Percentiles rank a stretch among this genome's conserved stretches.
Conservation (phyloP, 2,329 filamentous ascomycete species). For the Lachnellula subtilissima region DNA sequence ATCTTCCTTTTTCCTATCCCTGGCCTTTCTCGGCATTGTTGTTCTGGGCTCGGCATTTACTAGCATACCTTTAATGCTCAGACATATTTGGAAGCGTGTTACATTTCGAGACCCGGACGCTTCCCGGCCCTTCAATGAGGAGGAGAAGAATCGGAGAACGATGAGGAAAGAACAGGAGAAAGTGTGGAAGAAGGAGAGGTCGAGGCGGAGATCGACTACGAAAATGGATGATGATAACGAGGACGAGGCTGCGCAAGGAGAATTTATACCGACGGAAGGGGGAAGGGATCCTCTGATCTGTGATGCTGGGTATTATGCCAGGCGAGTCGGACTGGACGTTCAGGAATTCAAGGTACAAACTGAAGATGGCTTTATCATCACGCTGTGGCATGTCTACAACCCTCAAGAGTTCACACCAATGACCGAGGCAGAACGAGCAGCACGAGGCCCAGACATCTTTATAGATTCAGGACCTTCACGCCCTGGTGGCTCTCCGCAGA, state of each 20-base stretch:
- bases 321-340: conserved; percentile 79
- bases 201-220: conserved; percentile 34
- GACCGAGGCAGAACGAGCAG: conserved; percentile 43
- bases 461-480: conserved; percentile 37
- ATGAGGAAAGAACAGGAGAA: conserved; percentile 53
- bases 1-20: conserved; percentile 69
- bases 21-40: conserved; percentile 71
- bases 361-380: conserved; percentile 88
- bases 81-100: conserved; percentile 46
- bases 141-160: conserved; percentile 60
- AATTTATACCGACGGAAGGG: conserved; percentile 69
- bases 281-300: conserved; percentile 73
- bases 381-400: conserved; percentile 85
- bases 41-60: conserved; percentile 70
- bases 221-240: conserved; percentile 33
- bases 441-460: conserved; percentile 61
- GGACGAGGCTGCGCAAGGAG: conserved; percentile 38
- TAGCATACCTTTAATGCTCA: conserved; percentile 50
- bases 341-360: conserved; percentile 83
- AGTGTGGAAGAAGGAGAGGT: conserved; percentile 52
- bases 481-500: conserved; percentile 30
- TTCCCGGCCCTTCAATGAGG: conserved; percentile 63
- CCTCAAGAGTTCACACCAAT: conserved; percentile 64
- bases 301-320: conserved; percentile 80
- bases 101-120: conserved; percentile 57